Evolutionary conservation across 371 early-diverging fungal genomes (phyloP), one percentile per base, ranked within the genome.

Genomic region (Apophysomyces variabilis): DNA sequence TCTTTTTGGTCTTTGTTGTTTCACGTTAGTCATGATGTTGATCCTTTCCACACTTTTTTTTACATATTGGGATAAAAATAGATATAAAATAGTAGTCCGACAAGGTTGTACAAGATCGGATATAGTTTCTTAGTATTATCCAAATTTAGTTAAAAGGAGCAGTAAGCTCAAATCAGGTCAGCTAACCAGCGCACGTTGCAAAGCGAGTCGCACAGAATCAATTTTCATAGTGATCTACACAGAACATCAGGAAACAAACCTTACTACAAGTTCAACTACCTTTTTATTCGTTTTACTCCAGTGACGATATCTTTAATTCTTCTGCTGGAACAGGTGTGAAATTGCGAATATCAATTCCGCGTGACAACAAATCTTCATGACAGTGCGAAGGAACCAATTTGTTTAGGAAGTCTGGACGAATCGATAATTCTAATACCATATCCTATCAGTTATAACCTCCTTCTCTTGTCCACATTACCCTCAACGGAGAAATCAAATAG

Each of bases 401-500:
- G 39, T 74, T 80, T 59, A 85, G 84, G 66, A 90, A 71, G 64
- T 88, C 82, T 56, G 82, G 80, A 64, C 85, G 74, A 66, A 86
- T 83, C 11, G 82, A 78, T 63, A 85, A 67, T 66, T 84, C 84
- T 83, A 69, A 66, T 41, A 3, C 60, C 54, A 36, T 21, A 7
- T n/a, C 9, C 1, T 50, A 7, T 50, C 21, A 21, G 16, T 50
- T 21, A 50, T 5, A 16, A 9, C n/a, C 6, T 47, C 13, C 3
- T 47, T 47, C 16, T 47, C 8, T 16, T 44, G 4, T 35, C 16
- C 21, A 38, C 16, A 70, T 72, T 83, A 92, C 94, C 93, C 73
- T 91, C 83, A n/a, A 77, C 75, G 6, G 93, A 85, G 71, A 98
- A 98, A 73, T 97, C 92, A 82, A 98, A 97, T 62, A 98, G 85